Base-by-base conservation (phyloP, 331 rosid species). In the Dryas integrifolia region DNA sequence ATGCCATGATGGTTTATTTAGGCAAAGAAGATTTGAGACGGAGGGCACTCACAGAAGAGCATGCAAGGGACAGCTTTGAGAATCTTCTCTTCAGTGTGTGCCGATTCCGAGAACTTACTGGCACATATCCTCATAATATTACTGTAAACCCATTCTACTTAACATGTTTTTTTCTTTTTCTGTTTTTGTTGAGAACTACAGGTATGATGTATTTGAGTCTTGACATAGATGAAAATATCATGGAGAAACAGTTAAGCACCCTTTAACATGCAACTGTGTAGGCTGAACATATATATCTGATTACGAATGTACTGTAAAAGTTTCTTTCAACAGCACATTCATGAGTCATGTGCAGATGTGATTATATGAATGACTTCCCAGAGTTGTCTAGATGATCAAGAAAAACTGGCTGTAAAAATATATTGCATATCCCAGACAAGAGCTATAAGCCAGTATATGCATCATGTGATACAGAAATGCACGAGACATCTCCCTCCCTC, bases 51-150 rank as follows among this genome's bases (percentile, higher is more conserved):
- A 95, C 99, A 7, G 98, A 95, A 85, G 99, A 95, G 85, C 93
- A 95, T 81, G 99, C 97, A 35, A 81, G 97, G 49, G 97, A 95
- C 83, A 95, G 99, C 78, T 95, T 95, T 67, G 99, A 89, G 79
- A 95, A 95, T 81, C 99, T 92, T 82, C 87, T 89, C 24, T 92
- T 95, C 77, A 95, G 98, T 71, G 80, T 95, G 64, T 92, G 98
- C 71, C 92, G 98, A 45, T 92, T 95, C 80, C 85, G 99, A 69
- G 99, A 95, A 82, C 92, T 92, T 43, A 95, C 96, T 18, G 98
- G 96, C 63, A 24, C 78, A 52, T 92, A 89, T 82, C 96, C 99
- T 69, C 86, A 81, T 45, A 92, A 95, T 70, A 83, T 95, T 80
- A 95, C 98, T 3, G 98, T 89, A 86, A 84, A 85, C 63, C 39